These are phyloP conservation scores for Chaetomiaceae sp. DNA, from an alignment of 2,329 filamentous ascomycete species.

Conservation along the genomic window DNA sequence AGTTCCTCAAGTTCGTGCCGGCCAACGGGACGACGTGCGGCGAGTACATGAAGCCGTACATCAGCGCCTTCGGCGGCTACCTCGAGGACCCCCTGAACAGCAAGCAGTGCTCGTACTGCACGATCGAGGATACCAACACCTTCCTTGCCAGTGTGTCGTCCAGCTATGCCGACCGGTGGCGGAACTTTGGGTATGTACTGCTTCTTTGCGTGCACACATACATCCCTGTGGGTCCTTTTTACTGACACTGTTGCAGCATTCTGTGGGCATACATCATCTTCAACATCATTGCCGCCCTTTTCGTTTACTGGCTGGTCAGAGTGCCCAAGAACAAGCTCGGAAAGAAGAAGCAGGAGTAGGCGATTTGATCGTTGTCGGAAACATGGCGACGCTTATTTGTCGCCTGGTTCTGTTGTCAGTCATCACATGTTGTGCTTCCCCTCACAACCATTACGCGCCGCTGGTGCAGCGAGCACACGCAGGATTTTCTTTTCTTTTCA, in stretches of 20 bases:
- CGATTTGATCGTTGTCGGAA: too few relatives aligned
- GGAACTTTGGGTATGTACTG: constrained; percentile 50
- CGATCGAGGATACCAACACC: constrained; percentile 44
- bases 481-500: too few relatives aligned
- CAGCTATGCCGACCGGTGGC: constrained; percentile 55
- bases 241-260: constrained; percentile 36
- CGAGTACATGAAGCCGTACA: constrained; percentile 51
- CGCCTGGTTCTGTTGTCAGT: too few relatives aligned
- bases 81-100: constrained; percentile 45
- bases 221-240: background rate
- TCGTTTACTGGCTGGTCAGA: constrained; percentile 50
- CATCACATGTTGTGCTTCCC: too few relatives aligned
- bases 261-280: constrained; percentile 62
- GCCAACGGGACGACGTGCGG: constrained; percentile 51
- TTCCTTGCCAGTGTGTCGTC: constrained; percentile 45
- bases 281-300: constrained; percentile 53
- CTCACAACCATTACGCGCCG: too few relatives aligned
- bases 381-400: too few relatives aligned
- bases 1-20: constrained; percentile 62
- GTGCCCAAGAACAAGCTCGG: constrained; percentile 30
- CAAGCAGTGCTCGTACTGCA: constrained; percentile 50
- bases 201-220: background rate
- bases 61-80: constrained; percentile 44
- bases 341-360: constrained; percentile 18
- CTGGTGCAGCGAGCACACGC: too few relatives aligned